Percentiles rank a stretch among this genome's conserved stretches.
phyloP scores from a whole-genome alignment of 2,329 filamentous ascomycete species.

The Epichloe scottii region DNA sequence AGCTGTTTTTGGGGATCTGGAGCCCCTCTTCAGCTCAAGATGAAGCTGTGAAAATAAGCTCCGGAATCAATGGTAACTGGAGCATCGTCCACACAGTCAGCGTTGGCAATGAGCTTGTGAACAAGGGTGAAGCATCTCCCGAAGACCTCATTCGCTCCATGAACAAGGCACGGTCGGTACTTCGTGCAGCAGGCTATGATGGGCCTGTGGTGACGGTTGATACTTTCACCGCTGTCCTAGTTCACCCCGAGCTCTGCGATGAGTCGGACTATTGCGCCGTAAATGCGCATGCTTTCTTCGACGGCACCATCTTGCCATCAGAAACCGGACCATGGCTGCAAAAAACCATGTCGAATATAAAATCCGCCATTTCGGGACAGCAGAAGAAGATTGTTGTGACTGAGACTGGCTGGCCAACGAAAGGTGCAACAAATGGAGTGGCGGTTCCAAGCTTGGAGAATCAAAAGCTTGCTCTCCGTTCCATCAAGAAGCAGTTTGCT shows the following conservation, averaged over 20 bases:
- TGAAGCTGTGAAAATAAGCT: conserved; percentile 49
- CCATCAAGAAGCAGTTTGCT: conserved; percentile 48
- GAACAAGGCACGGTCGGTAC: conserved; percentile 38
- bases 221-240: conserved; percentile 56
- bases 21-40: conserved; percentile 41
- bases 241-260: conserved; percentile 57
- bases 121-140: conserved; percentile 43
- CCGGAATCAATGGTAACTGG: conserved; percentile 53
- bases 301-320: conserved; percentile 44
- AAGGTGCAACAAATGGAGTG: conserved; percentile 49
- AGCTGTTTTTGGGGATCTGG: conserved; percentile 65
- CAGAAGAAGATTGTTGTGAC: conserved; percentile 65
- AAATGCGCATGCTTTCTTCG: conserved; percentile 80
- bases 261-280: conserved; percentile 66
- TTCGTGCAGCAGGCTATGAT: conserved; percentile 51
- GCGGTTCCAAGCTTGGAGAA: conserved; percentile 59
- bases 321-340: conserved; percentile 56
- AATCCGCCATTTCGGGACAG: conserved; percentile 35
- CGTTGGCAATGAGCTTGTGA: conserved; percentile 73
- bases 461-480: conserved; percentile 52
- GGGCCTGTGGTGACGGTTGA: conserved; percentile 73
- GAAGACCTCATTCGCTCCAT: conserved; percentile 46
- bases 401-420: conserved; percentile 74
- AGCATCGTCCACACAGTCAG: conserved; percentile 55
- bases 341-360: conserved; percentile 36